A percentile compares a stretch with the other conserved stretches of the same genome.
These are phyloP conservation scores for Halenospora varia DNA, from an alignment of 495 filamentous ascomycete species.

Conservation along the genomic window DNA sequence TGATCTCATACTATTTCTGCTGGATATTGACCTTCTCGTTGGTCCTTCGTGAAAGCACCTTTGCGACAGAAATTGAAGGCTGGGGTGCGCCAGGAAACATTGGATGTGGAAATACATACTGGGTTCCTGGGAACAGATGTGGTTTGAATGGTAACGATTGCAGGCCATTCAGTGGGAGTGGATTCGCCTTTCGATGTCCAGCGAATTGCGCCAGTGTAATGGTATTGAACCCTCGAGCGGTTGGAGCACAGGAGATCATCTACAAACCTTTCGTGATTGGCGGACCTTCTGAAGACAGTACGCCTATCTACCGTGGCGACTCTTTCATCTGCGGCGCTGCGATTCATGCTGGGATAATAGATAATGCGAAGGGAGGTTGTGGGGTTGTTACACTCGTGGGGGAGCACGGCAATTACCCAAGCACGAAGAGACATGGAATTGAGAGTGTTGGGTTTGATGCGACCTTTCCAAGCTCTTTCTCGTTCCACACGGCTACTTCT, in stretches of 20 bases:
- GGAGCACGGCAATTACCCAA: slow-evolving; percentile 55
- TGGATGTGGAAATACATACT: slow-evolving; percentile 61
- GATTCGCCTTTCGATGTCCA: slow-evolving; percentile 74
- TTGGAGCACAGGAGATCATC: slow-evolving; percentile 67
- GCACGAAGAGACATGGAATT: slow-evolving; percentile 60
- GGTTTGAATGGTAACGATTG: slow-evolving; percentile 77
- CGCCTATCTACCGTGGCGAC: slow-evolving; percentile 67
- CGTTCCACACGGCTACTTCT: slow-evolving; percentile 47
- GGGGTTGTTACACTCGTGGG: slow-evolving; percentile 70
- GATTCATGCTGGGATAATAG: slow-evolving; percentile 72
- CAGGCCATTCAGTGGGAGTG: slow-evolving; percentile 69
- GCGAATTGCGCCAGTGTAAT: slow-evolving; percentile 64
- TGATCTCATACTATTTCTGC: slow-evolving; percentile 57
- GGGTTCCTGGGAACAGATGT: slow-evolving; percentile 68
- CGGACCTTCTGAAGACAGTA: slow-evolving; percentile 50
- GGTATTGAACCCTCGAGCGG: slow-evolving; percentile 66
- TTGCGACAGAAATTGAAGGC: slow-evolving; percentile 61
- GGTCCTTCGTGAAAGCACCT: slow-evolving; percentile 59
- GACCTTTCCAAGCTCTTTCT: slow-evolving; percentile 71
- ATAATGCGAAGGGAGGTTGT: slow-evolving; percentile 67
- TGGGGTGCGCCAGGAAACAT: slow-evolving; percentile 64
- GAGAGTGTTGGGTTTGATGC: slow-evolving; percentile 66
- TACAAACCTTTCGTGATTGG: slow-evolving; percentile 74
- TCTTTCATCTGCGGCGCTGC: slow-evolving; percentile 80
- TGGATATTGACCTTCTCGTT: slow-evolving; percentile 73